A percentile compares a stretch with the other conserved stretches of the same genome.
phyloP scores from a whole-genome alignment of 169 alveolate species.

The Amoebophrya sp. region DNA sequence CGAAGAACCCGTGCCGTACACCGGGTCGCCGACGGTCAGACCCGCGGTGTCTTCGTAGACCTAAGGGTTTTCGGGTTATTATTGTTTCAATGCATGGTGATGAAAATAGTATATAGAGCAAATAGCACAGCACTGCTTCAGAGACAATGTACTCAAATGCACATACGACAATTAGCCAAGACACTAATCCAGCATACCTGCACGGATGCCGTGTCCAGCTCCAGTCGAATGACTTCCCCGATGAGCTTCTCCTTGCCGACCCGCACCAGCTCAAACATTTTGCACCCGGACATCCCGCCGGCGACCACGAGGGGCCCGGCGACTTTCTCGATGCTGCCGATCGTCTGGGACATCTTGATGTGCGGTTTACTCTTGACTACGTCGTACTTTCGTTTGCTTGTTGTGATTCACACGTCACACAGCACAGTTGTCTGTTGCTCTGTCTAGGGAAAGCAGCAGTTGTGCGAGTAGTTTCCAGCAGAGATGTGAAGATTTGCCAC shows the following conservation, averaged over 20 bases:
- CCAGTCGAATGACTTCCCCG: constrained; percentile 94
- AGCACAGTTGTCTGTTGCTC: no score
- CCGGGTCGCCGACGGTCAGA: constrained; percentile 96
- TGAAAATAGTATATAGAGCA: neutral
- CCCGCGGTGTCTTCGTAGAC: constrained; percentile 65
- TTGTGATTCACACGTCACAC: no score
- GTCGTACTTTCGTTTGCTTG: no score
- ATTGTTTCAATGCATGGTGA: no score
- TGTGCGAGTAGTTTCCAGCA: no score
- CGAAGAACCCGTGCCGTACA: constrained; percentile 90
- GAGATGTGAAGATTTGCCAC: no score
- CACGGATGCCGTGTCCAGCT: constrained; percentile 92
- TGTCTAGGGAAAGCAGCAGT: no score
- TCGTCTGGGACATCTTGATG: no score
- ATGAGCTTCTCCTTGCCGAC: constrained; percentile 90
- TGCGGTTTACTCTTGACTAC: no score
- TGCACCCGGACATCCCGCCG: constrained; percentile 94
- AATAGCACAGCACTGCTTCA: neutral
- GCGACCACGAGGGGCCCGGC: constrained; percentile 80
- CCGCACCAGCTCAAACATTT: constrained; percentile 92
- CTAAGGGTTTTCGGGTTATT: neutral
- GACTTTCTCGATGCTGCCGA: neutral
- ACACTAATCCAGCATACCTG: constrained; percentile 81
- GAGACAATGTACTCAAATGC: neutral
- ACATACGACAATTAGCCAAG: no score